Conservation (phyloP, 305 asterid species). For the Fraxinus paxiana region DNA sequence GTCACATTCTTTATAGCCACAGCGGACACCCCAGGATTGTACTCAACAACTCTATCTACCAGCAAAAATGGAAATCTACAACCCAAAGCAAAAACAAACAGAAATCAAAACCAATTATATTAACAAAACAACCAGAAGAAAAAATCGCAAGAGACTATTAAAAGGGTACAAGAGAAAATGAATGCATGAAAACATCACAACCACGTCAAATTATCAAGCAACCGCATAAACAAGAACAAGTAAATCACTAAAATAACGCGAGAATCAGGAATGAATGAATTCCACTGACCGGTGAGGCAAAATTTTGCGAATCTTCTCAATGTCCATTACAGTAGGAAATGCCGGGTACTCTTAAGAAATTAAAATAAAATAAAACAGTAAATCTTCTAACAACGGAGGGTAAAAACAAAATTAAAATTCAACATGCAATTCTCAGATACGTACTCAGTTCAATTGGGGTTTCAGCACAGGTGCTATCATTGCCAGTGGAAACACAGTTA, state of each 20-base stretch:
- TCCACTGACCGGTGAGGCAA: slow-evolving; percentile 70
- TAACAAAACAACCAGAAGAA: neutral
- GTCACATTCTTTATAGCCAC: slow-evolving; percentile 91
- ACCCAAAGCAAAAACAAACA: neutral
- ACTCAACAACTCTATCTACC: slow-evolving; percentile 86
- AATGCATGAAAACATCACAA: neutral
- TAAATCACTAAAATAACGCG: neutral
- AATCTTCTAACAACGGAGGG: neutral
- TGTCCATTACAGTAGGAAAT: slow-evolving; percentile 79
- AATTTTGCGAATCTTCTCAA: slow-evolving; percentile 78
- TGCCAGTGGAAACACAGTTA: neutral
- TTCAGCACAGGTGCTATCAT: neutral
- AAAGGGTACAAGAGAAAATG: neutral
- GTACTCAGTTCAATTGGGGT: slow-evolving; percentile 5
- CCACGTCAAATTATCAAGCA: neutral
- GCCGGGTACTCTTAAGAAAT: slow-evolving; percentile 62
- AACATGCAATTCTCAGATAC: neutral
- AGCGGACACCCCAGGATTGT: slow-evolving; percentile 76
- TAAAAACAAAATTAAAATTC: neutral
- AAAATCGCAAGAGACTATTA: neutral
- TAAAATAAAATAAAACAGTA: neutral
- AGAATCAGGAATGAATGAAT: neutral
- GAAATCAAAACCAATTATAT: slow-evolving; percentile 9
- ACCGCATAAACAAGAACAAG: neutral
- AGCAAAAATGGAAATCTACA: slow-evolving; percentile 80